A percentile compares a stretch with the other conserved stretches of the same genome.
Conservation (phyloP, 2,329 filamentous ascomycete genomes). For the Trichophyton equinum region DNA sequence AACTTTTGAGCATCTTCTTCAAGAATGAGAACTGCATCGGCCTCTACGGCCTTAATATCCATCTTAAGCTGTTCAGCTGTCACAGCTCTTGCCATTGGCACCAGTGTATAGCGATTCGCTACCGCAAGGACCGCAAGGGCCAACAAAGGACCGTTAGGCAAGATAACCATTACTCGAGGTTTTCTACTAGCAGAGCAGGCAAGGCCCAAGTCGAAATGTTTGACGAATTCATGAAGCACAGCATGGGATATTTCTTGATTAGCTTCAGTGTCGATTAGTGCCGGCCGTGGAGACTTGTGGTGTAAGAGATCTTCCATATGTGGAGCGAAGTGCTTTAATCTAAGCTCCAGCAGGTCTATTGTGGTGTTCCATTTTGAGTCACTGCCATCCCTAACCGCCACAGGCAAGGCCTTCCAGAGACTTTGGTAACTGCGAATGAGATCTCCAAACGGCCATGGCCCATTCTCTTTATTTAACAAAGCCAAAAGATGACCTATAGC, state of each 20-base stretch:
- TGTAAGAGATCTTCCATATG: not conserved
- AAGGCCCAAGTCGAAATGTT: not conserved
- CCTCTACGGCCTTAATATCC: not conserved
- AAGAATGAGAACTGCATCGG: not conserved
- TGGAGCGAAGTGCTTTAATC: not conserved
- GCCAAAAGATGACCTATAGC: not conserved
- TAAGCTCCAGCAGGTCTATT: not conserved
- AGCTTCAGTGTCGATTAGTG: not conserved
- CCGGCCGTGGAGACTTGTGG: not conserved
- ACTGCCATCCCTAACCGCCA: not conserved
- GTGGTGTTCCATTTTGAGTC: not conserved
- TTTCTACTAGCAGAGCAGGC: not conserved
- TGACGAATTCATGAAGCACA: not conserved
- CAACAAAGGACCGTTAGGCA: not conserved
- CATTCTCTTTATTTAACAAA: not conserved
- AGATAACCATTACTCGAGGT: not conserved
- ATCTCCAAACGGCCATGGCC: not conserved
- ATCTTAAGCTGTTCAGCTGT: not conserved
- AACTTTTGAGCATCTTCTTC: not conserved
- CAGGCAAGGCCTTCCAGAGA: not conserved
- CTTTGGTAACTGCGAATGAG: not conserved
- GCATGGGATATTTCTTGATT: not conserved
- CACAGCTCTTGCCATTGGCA: not conserved
- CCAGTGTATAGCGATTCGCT: not conserved
- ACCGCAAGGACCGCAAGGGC: slow-evolving; percentile 1